These are phyloP conservation scores for Buxus sempervirens DNA, from an alignment of 164 flowering plant species.

Conservation along the genomic window DNA sequence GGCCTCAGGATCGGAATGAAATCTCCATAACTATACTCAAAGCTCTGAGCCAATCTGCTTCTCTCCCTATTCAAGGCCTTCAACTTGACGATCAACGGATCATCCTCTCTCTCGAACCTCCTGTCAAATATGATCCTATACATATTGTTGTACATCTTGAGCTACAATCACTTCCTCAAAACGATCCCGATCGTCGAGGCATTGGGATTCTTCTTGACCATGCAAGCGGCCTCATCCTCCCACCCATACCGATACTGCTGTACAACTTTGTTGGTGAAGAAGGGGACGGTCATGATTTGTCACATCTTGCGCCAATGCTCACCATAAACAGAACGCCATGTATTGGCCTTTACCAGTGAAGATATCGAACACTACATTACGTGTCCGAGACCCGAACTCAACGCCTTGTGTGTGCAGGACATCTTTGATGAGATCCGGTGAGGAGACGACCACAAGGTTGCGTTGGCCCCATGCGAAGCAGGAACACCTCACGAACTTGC, in stretches of 20 bases:
- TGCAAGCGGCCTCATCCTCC: conserved; percentile 20
- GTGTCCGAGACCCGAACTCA: conserved; percentile 26
- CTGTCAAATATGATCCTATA: too few species aligned
- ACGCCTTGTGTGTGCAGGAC: too few species aligned
- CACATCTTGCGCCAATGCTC: conserved; percentile 32
- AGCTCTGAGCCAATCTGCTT: conserved; percentile 28
- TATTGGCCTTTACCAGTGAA: conserved; percentile 27
- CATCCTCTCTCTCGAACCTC: too few species aligned
- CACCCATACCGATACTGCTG: conserved; percentile 28
- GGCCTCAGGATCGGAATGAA: conserved; percentile 26
- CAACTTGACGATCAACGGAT: conserved; percentile 18
- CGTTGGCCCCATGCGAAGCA: conserved; percentile 29
- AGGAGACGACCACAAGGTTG: conserved; percentile 28
- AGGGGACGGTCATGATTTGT: too few species aligned
- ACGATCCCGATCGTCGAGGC: conserved; percentile 16
- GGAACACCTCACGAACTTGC: conserved; percentile 20
- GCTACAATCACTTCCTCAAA: conserved; percentile 19
- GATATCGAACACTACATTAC: too few species aligned
- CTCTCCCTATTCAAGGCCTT: conserved; percentile 26
- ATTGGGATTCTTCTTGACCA: conserved; percentile 18
- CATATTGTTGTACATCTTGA: conserved; percentile 30
- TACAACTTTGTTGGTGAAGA: conserved; percentile 28
- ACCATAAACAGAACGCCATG: conserved; percentile 26
- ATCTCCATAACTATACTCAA: conserved; percentile 25
- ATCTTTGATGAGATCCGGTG: conserved; percentile 23